A percentile compares a stretch with the other conserved stretches of the same genome.
phyloP scores from a whole-genome alignment of 2,329 filamentous ascomycete genomes.

The Monosporascus sp. region DNA sequence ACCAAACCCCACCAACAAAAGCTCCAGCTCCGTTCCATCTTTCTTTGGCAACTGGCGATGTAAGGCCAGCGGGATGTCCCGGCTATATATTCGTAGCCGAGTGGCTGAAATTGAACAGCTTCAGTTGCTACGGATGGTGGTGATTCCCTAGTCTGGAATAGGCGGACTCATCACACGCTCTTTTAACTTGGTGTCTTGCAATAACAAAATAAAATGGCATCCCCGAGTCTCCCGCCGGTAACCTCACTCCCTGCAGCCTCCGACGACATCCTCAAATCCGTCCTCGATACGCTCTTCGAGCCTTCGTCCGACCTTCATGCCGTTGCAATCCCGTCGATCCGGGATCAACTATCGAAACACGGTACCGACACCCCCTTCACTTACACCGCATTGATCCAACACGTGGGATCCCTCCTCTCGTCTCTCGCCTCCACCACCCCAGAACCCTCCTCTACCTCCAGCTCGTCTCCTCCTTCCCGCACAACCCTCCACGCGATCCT shows the following conservation, averaged over 20 bases:
- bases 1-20: no score
- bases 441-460: conserved; percentile 33
- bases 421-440: conserved; percentile 42
- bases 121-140: no score
- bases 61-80: no score
- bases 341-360: conserved; percentile 17
- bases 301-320: conserved; percentile 70
- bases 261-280: conserved; percentile 46
- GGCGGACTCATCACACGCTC: no score
- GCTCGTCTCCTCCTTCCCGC: conserved; percentile 36
- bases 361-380: conserved; percentile 44
- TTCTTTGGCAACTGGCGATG: no score
- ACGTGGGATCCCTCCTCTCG: conserved; percentile 59
- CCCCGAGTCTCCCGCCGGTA: conserved; percentile 51
- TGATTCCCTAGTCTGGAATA: no score
- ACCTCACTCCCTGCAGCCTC: conserved; percentile 51
- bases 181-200: no score
- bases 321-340: conserved; percentile 65
- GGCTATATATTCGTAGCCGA: no score
- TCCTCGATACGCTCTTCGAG: conserved; percentile 81
- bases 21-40: no score
- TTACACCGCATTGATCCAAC: conserved; percentile 65
- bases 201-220: conserved; percentile 1
- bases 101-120: no score
- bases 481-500: conserved; percentile 66